phyloP scores from a whole-genome alignment of 2,329 filamentous ascomycete species.

The Rhytidhysteron rufulum region DNA sequence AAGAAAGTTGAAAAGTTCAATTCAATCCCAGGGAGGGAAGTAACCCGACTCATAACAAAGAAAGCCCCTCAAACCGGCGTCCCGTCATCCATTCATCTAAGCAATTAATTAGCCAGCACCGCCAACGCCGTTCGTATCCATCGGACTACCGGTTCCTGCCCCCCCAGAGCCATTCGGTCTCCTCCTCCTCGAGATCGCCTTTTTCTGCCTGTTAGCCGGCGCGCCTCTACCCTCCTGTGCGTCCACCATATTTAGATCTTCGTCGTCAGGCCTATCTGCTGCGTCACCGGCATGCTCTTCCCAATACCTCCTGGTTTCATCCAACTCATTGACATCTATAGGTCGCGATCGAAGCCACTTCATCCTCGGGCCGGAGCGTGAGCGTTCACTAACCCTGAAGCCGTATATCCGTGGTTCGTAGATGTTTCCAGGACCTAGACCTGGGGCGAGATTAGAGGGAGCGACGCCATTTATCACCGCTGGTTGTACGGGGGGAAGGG shows the following conservation, averaged over 20 bases:
- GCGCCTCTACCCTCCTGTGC: slow-evolving; percentile 27
- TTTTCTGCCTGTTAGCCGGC: slow-evolving; percentile 31
- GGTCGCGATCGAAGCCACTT: slow-evolving; percentile 91
- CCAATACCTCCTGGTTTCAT: slow-evolving; percentile 59
- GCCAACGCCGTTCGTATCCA: slow-evolving; percentile 39
- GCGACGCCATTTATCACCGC: slow-evolving; percentile 77
- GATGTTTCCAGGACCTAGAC: slow-evolving; percentile 75
- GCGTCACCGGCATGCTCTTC: slow-evolving; percentile 42
- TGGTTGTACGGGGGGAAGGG: slow-evolving; percentile 47
- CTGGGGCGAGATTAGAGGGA: slow-evolving; percentile 81
- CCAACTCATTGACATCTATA: slow-evolving; percentile 72
- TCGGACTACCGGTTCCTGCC: slow-evolving; percentile 29
- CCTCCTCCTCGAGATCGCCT: slow-evolving; percentile 33
- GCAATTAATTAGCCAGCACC: slow-evolving; percentile 25
- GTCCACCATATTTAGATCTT: slow-evolving; percentile 38
- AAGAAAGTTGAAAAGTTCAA: no score
- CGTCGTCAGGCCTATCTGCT: slow-evolving; percentile 33
- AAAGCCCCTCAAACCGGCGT: no score
- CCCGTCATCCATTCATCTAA: no score
- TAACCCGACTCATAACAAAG: no score
- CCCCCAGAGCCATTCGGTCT: slow-evolving; percentile 16
- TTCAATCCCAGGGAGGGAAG: no score
- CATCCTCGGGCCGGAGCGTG: slow-evolving; percentile 89
- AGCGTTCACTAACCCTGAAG: slow-evolving; percentile 87
- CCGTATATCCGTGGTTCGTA: slow-evolving; percentile 97